Conservation (phyloP, 345 rosid species). For the Syzygium aqueum region DNA sequence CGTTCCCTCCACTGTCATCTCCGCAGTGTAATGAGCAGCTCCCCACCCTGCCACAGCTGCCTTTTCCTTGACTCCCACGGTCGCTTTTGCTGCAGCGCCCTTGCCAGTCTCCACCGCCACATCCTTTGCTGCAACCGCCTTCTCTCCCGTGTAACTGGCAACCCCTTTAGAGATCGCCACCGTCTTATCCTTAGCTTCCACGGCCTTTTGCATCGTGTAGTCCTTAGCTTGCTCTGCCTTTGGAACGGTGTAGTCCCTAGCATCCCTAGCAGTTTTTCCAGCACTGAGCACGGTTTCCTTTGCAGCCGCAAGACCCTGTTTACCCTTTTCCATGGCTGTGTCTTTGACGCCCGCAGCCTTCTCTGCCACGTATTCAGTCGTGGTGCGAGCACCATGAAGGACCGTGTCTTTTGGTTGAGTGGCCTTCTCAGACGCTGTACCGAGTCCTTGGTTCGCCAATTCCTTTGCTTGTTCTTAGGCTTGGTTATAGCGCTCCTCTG, state of each 20-base stretch:
- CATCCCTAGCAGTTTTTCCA: background rate
- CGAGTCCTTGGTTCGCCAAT: conserved; percentile 5
- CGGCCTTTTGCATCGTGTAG: background rate
- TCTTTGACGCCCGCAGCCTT: conserved; percentile 19
- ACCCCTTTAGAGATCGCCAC: background rate
- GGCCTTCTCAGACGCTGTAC: conserved; percentile 2
- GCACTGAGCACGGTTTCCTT: background rate
- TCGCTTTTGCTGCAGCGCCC: conserved; percentile 42
- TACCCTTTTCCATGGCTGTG: conserved; percentile 12
- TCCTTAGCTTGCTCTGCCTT: conserved; percentile 6
- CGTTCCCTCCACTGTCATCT: conserved; percentile 30
- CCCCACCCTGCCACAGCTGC: conserved; percentile 59
- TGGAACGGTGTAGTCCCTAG: conserved; percentile 5
- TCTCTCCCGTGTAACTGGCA: conserved; percentile 11
- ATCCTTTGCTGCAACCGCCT: conserved; percentile 13
- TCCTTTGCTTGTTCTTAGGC: conserved; percentile 36
- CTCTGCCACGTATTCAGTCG: conserved; percentile 19
- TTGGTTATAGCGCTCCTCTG: conserved; percentile 41
- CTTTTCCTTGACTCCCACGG: conserved; percentile 39
- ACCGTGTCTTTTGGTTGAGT: conserved; percentile 25
- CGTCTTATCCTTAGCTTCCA: background rate
- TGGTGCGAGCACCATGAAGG: conserved; percentile 17
- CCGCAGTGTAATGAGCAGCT: conserved; percentile 48
- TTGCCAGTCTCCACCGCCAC: conserved; percentile 39
- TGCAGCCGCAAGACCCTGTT: conserved; percentile 8